phyloP scores from a whole-genome alignment of 139 green algal genomes.

The Gonium pectorale region DNA sequence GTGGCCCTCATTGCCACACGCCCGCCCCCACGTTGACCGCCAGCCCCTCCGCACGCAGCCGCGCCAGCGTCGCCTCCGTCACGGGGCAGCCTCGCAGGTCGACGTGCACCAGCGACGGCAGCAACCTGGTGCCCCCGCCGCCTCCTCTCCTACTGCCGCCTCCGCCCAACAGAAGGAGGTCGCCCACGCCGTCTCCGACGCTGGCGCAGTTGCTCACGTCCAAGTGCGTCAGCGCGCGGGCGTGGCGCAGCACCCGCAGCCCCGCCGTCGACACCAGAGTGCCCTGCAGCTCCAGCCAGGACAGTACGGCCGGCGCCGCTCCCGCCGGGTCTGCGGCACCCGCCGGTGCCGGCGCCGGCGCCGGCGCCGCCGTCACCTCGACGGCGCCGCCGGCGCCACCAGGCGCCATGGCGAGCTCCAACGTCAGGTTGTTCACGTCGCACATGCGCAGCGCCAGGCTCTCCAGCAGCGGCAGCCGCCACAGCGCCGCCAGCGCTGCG shows the following conservation, averaged over 20 bases:
- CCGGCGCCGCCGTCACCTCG: neutral
- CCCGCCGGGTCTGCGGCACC: neutral
- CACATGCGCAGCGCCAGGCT: slow-evolving; percentile 55
- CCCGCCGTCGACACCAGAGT: slow-evolving; percentile 4
- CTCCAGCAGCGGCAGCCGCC: slow-evolving; percentile 64
- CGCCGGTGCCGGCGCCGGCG: neutral
- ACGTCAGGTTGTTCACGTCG: slow-evolving; percentile 1
- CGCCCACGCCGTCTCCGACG: neutral
- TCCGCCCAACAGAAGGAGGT: slow-evolving; percentile 10
- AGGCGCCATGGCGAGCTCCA: neutral
- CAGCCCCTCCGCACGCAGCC: neutral
- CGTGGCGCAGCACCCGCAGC: neutral
- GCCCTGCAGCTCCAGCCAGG: slow-evolving; percentile 6
- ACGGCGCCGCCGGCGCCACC: neutral
- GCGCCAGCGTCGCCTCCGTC: neutral
- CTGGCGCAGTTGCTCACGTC: slow-evolving; percentile 17
- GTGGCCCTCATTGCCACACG: slow-evolving; percentile 9
- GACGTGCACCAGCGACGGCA: slow-evolving; percentile 22
- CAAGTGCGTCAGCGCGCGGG: neutral
- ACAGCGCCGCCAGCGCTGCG: neutral
- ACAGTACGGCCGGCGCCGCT: neutral
- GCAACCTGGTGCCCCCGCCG: neutral
- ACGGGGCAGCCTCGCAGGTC: slow-evolving; percentile 26
- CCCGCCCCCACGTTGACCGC: slow-evolving; percentile 11
- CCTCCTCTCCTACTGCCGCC: neutral